Evolutionary conservation across 1,284 basidiomycete genomes (phyloP), one percentile per base, ranked within the genome.

Genomic region (Cryptococcus amylolentus): DNA sequence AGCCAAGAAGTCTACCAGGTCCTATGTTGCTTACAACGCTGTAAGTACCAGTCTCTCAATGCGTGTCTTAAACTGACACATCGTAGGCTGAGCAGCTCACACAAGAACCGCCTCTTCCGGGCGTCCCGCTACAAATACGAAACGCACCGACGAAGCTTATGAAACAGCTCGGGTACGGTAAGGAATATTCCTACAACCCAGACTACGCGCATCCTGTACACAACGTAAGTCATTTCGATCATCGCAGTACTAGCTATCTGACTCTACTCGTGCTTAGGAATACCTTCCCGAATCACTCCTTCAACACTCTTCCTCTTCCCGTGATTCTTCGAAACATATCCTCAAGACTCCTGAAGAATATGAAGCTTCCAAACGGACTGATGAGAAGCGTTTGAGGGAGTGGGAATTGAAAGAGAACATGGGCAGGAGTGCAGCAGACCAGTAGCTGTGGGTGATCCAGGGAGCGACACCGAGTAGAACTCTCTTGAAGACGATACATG

Each of bases 131-230:
- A 56, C 81, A 84, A 55, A 82, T 94, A 61, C 82, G 92, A n/a
- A 95, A 95, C 71, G 91, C 91, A 1, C 91, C 91, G 2, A 94
- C 91, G 5, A 75, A 69, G 37, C 73, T 94, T 28, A 91, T 94
- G 89, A 86, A 87, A 68, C 82, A 87, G 18, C 80, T 94, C 0
- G 89, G 88, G 5, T 91, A 89, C 67, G 84, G 84, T 1, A 79
- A 83, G 52, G 84, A 81, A 27, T 91, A 91, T 67, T 75, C 77
- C 50, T 95, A 95, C 71, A 88, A 94, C 71, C 91, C 91, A 0
- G 80, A 81, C 20, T 94, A 56, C 63, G 85, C 84, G 38, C 88
- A 90, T 71, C 88, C 88, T 0, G 87, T 90, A 37, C 79, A 83
- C 55, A 89, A 89, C 62, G 73, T 72, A 79, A 82, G 46, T 85